phyloP scores from a whole-genome alignment of 1,284 basidiomycete genomes.

The Cutaneotrichosporon sp. region DNA sequence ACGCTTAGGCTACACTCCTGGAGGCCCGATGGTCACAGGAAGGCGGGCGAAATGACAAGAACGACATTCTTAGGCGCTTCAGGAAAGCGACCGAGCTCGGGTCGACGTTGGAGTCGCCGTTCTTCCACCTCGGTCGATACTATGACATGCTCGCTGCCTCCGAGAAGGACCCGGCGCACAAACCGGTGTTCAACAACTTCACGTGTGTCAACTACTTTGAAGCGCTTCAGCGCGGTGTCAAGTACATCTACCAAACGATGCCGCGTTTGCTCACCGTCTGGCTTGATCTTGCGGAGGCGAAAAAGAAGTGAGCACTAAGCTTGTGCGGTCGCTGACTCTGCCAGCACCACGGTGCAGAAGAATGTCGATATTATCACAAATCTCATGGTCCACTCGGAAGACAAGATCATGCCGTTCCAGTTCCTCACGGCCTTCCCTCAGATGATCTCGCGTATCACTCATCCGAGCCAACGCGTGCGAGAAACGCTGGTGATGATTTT shows the following conservation, averaged over 20 bases:
- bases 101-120: slow-evolving; percentile 73
- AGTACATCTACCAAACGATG: slow-evolving; percentile 95
- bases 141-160: slow-evolving; percentile 61
- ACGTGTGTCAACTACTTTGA: slow-evolving; percentile 67
- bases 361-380: slow-evolving; percentile 55
- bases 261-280: slow-evolving; percentile 93
- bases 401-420: slow-evolving; percentile 68
- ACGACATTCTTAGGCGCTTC: slow-evolving; percentile 65
- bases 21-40: slow-evolving; percentile 92
- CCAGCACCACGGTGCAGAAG: background rate
- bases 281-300: slow-evolving; percentile 76
- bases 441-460: slow-evolving; percentile 90
- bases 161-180: slow-evolving; percentile 21
- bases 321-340: slow-evolving; percentile 10
- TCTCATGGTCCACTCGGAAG: slow-evolving; percentile 63
- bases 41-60: slow-evolving; percentile 73
- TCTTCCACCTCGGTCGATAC: slow-evolving; percentile 82
- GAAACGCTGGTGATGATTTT: slow-evolving; percentile 70
- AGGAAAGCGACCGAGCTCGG: slow-evolving; percentile 61
- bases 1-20: slow-evolving; percentile 73
- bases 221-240: slow-evolving; percentile 80
- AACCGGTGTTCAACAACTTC: slow-evolving; percentile 29
- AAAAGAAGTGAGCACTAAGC: slow-evolving; percentile 30
- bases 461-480: slow-evolving; percentile 70
- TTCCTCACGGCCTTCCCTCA: slow-evolving; percentile 98